Evolutionary conservation across 306 rosid species (phyloP), one percentile per base, ranked within the genome.

Genomic region (Fragaria iinumae): DNA sequence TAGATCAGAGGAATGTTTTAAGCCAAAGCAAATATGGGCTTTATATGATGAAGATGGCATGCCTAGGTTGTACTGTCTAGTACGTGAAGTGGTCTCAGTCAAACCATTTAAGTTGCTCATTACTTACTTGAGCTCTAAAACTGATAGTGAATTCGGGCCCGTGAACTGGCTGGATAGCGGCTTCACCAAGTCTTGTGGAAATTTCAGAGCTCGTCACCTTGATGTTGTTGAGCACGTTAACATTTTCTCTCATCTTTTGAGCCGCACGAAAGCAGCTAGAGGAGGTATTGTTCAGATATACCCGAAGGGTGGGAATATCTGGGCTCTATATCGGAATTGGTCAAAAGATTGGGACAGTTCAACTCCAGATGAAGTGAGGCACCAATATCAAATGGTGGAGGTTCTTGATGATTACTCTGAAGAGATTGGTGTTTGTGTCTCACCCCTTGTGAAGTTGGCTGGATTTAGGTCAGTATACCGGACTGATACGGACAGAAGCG

Each of bases 11-110:
- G 90, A 91, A 80, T 91, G 98, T 84, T 96, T 96, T 88, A 89
- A 69, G 86, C 96, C 98, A 18, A 96, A 92, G 88, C 99, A 96
- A 83, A 90, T 96, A 88, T 96, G 99, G 99, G 99, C 99, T 71
- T 79, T 96, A 65, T 96, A 96, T 79, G 99, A 96, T 59, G 99
- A 96, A 73, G 99, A 96, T 77, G 98, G 98, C 32, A 96, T 96
- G 99, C 99, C 99, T 27, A 93, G 99, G 44, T 85, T 96, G 90
- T 93, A 96, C 87, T 96, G 99, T 83, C 83, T 96, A 77, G 83
- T 96, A 84, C 99, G 98, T 4, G 98, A 96, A 85, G 86, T 96
- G 55, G 77, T 92, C 79, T 89, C 99, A 36, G 80, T 96, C 73
- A 85, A 77, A 66, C 99, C 99, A 71, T 96, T 96, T 62, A 92